A percentile compares a stretch with the other conserved stretches of the same genome.
phyloP scores from a whole-genome alignment of 2,329 filamentous ascomycete genomes.

The Xylariomycetidae sp. region DNA sequence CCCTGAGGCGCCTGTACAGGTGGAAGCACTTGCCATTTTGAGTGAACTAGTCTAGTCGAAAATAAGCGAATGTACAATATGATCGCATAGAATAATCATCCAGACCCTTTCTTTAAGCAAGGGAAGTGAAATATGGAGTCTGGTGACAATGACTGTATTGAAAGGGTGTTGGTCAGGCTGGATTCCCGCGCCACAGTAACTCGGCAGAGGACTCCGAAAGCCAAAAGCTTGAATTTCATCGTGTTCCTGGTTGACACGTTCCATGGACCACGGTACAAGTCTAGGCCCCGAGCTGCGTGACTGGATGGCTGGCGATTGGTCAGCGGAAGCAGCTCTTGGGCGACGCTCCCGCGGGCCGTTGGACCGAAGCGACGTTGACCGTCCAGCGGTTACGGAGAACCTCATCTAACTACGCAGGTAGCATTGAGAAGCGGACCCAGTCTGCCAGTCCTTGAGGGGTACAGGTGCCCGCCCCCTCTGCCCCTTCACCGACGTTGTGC shows the following conservation, averaged over 20 bases:
- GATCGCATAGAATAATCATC: too few relatives aligned
- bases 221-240: too few relatives aligned
- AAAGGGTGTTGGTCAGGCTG: too few relatives aligned
- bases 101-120: too few relatives aligned
- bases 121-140: too few relatives aligned
- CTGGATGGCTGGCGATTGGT: slow-evolving; percentile 11
- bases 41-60: slow-evolving; percentile 6
- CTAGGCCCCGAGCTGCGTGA: too few relatives aligned
- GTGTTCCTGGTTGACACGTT: too few relatives aligned
- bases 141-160: too few relatives aligned
- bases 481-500: slow-evolving; percentile 20
- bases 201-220: slow-evolving; percentile 18
- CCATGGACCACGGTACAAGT: too few relatives aligned
- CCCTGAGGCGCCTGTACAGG: slow-evolving; percentile 5
- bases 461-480: slow-evolving; percentile 5
- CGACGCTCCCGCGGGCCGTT: slow-evolving; percentile 24
- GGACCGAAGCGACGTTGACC: slow-evolving; percentile 12
- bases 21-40: slow-evolving; percentile 8
- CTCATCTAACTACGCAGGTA: too few relatives aligned
- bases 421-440: slow-evolving; percentile 14
- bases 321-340: slow-evolving; percentile 12
- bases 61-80: slow-evolving; percentile 7
- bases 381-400: slow-evolving; percentile 12
- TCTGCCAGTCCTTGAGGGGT: slow-evolving; percentile 8
- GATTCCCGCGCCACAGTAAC: too few relatives aligned